Base-by-base conservation (phyloP, 106 monocot species). In the Dioscorea zingiberensis region DNA sequence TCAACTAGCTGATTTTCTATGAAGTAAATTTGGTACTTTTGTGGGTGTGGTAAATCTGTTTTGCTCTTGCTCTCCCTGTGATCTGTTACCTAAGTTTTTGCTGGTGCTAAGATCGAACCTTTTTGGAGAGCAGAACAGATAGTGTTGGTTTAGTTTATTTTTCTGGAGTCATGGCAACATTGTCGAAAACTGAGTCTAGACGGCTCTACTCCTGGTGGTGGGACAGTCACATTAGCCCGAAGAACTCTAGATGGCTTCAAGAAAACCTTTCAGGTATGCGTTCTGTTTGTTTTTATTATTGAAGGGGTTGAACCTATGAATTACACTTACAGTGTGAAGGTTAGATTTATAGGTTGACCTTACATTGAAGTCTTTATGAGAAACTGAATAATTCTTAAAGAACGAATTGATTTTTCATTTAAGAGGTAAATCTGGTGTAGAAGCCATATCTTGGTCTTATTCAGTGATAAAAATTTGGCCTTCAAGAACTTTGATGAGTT, bases 141-240 rank as follows among this genome's bases (percentile, higher is more conserved):
- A 55, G 22, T 47, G 13, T 59, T 67, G 23, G 38, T 28, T 58
- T 61, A 14, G 22, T 38, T 57, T 47, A 22, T 24, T 71, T 60
- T 58, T 25, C 65, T 64, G 21, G 66, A 60, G 25, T 47, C 63
- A 87, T 87, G 87, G 71, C 83, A 8, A 75, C 62, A n/a, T 29
- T 78, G n/a, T 45, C 65, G 16, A 76, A 69, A 62, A 69, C 77
- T 19, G 84, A 81, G 19, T 84, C 87, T 0, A 61, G 72, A 55
- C 74, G 74, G 4, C 24, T 66, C 27, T 88, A 88, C 69, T 83
- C 83, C 11, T 87, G 87, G 87, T 88, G 87, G 87, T 88, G 87
- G 87, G 84, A 81, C 55, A 84, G 87, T 70, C 87, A 88, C 78
- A 80, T 78, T 55, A 82, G 82, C 62, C 87, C 87, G 47, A 88